These are phyloP conservation scores for Phlebopus sp. DNA, from an alignment of 1,284 basidiomycete genomes.

Conservation along the genomic window DNA sequence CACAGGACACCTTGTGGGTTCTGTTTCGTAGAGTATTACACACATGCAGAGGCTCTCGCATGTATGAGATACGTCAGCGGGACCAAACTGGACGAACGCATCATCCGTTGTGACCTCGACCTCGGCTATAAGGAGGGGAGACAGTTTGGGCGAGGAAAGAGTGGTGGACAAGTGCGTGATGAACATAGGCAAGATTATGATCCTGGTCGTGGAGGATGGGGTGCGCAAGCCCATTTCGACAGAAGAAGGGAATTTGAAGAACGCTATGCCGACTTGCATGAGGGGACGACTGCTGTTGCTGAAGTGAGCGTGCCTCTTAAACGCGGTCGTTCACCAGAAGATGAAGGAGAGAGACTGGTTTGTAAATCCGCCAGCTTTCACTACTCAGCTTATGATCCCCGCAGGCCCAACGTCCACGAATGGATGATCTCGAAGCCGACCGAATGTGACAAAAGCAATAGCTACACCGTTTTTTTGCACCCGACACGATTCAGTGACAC, in stretches of 20 bases:
- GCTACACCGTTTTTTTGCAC: constrained; percentile 15
- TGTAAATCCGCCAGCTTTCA: constrained; percentile 23
- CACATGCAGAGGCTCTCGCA: constrained; percentile 90
- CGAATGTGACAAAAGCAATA: constrained; percentile 49
- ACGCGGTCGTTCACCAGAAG: constrained; percentile 66
- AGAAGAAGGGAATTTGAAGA: constrained; percentile 82
- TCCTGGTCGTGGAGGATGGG: constrained; percentile 95
- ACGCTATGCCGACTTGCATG: constrained; percentile 83
- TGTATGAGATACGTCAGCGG: constrained; percentile 94
- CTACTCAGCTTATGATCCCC: constrained; percentile 8
- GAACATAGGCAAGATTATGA: constrained; percentile 98
- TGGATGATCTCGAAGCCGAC: constrained; percentile 62
- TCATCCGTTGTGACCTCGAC: constrained; percentile 97
- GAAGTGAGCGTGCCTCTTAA: constrained; percentile 50
- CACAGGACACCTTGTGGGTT: constrained; percentile 96
- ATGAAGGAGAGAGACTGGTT: constrained; percentile 66
- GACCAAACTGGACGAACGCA: constrained; percentile 98
- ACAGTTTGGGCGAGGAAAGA: constrained; percentile 96
- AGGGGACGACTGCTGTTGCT: constrained; percentile 77
- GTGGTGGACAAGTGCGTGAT: constrained; percentile 94
- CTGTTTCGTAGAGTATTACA: constrained; percentile 99
- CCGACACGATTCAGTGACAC: constrained; percentile 9
- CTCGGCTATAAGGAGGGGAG: constrained; percentile 97
- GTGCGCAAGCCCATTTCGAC: constrained; percentile 85
- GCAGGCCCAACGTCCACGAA: constrained; percentile 51